Base-by-base conservation (phyloP, 176 grass and related monocot genomes). In the Lolium perenne region DNA sequence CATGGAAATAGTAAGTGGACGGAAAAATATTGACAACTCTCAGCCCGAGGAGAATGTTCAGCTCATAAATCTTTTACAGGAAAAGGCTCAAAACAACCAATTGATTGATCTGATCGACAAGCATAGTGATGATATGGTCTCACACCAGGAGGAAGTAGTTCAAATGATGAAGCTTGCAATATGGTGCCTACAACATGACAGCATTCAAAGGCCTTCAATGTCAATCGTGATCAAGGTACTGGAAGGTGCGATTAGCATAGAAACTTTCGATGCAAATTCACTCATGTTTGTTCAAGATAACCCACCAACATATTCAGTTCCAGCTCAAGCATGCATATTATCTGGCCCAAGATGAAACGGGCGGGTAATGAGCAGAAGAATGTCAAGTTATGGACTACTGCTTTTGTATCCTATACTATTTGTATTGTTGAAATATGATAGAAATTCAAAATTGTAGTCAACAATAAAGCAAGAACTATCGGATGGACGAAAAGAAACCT, bases 251-350 rank as follows among this genome's bases (percentile, higher is more conserved):
- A 16, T n/a, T 10, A 10, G 17, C 3, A 11, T 70, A 20, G 17
- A 43, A 70, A 70, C 35, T 70, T 43, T 43, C 8, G 67, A 70
- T 70, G 67, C 67, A 70, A 5, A 70, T n/a, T 70, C 67, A 43
- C 3, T 70, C 67, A 10, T 70, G 38, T n/a, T 43, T 20, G 67
- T 70, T 70, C 38, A 70, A 43, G 17, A 70, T 70, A 70, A 41
- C 10, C 17, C 35, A n/a, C 8, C 67, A 4, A 11, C 67, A 43
- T 70, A 10, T 4, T 70, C 67, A 70, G 14, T 10, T n/a, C 16
- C 32, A 70, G 2, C 35, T 10, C 67, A 70, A 70, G 67, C 35
- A 70, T 70, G 17, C 1, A n/a, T 70, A 2, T 43, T 70, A 70
- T 70, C 67, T n/a, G 38, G 67, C 17, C 38, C 67, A 70, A 70